phyloP scores from a whole-genome alignment of 2,329 filamentous ascomycete species.

The Raffaelea albimanens region DNA sequence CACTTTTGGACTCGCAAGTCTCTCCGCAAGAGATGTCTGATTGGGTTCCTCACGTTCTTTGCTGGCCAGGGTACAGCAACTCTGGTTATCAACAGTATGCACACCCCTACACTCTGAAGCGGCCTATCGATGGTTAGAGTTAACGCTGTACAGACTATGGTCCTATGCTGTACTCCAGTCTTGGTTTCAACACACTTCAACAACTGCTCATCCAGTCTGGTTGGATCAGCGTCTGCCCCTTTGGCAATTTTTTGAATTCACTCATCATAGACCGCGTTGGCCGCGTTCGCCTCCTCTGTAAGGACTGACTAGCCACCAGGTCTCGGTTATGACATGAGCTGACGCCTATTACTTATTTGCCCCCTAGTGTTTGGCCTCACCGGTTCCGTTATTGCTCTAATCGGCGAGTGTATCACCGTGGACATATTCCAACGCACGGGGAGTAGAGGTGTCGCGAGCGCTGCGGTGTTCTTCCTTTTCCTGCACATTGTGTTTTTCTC shows the following conservation, averaged over 20 bases:
- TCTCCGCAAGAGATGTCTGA: neutral
- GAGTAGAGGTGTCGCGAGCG: neutral
- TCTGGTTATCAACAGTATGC: constrained; percentile 1
- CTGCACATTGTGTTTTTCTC: neutral
- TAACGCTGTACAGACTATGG: too few species aligned
- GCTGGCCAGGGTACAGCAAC: neutral
- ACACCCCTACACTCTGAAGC: neutral
- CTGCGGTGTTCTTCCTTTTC: constrained; percentile 2
- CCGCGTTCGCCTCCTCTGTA: neutral
- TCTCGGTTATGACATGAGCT: too few species aligned
- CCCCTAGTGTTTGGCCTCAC: neutral
- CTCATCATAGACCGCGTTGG: constrained; percentile 2
- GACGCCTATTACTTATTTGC: too few species aligned
- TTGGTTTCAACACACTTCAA: neutral
- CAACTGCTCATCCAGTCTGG: constrained; percentile 1
- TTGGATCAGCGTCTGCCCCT: neutral
- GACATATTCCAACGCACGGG: neutral
- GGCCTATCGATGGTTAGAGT: neutral
- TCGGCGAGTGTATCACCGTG: constrained; percentile 1
- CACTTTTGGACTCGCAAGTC: neutral
- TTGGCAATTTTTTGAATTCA: neutral
- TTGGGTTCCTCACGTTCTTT: neutral
- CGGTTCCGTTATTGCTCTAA: neutral
- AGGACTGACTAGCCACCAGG: too few species aligned
- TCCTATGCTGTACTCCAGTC: neutral